Evolutionary conservation across 2,329 filamentous ascomycete genomes (phyloP).

Genomic region (Diaporthe australafricana): DNA sequence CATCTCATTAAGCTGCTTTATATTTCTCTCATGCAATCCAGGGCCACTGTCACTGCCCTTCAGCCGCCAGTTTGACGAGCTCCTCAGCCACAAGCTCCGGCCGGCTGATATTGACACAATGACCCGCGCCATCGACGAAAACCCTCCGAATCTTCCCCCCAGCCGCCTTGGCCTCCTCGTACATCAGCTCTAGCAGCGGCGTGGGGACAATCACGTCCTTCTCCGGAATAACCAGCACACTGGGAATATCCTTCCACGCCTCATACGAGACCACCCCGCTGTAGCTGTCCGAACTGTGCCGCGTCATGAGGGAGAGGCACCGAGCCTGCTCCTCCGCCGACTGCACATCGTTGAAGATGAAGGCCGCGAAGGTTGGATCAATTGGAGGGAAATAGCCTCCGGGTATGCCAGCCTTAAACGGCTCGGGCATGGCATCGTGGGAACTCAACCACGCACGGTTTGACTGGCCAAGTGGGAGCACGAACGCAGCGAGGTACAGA

Average conservation of each 20-base stretch:
- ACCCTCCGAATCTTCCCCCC: slow-evolving; percentile 35
- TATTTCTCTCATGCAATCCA: no score
- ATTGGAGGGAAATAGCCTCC: slow-evolving; percentile 35
- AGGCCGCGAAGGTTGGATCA: neutral
- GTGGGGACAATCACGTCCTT: slow-evolving; percentile 36
- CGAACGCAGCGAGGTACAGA: slow-evolving; percentile 43
- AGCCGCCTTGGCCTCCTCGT: slow-evolving; percentile 32
- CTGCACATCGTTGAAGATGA: slow-evolving; percentile 31
- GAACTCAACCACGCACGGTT: slow-evolving; percentile 27
- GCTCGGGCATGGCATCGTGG: slow-evolving; percentile 5
- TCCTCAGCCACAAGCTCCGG: slow-evolving; percentile 31
- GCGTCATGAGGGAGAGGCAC: slow-evolving; percentile 26
- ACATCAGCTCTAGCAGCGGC: slow-evolving; percentile 34
- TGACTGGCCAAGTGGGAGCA: slow-evolving; percentile 31
- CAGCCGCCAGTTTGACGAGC: slow-evolving; percentile 30
- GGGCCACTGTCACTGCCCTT: neutral
- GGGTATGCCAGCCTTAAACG: slow-evolving; percentile 23
- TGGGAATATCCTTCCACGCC: slow-evolving; percentile 38
- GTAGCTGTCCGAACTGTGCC: slow-evolving; percentile 39
- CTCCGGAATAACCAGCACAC: slow-evolving; percentile 33
- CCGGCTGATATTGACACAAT: slow-evolving; percentile 13
- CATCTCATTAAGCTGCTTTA: no score
- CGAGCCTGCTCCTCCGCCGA: neutral
- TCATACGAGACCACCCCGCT: slow-evolving; percentile 36
- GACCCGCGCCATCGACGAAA: slow-evolving; percentile 26